Conservation (phyloP, 108 stramenopile species). For the Nitzschia sp. region DNA sequence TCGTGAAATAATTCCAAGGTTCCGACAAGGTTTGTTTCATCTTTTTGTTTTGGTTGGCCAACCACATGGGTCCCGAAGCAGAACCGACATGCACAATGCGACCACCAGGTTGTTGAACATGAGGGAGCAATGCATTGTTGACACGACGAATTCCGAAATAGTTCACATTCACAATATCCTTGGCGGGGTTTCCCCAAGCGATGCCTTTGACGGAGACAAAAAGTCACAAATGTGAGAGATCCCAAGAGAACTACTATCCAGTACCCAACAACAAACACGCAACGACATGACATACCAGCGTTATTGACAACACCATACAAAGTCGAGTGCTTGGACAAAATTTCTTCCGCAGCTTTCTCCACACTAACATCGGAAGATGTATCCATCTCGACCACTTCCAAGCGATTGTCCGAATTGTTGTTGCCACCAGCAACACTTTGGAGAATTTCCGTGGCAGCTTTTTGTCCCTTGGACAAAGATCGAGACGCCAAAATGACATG, state of each 20-base stretch:
- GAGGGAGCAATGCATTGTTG: constrained; percentile 45
- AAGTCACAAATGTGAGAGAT: neutral
- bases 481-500: constrained; percentile 60
- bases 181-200: constrained; percentile 21
- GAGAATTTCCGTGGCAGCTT: constrained; percentile 56
- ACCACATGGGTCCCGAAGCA: constrained; percentile 51
- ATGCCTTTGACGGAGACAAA: constrained; percentile 29
- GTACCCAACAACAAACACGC: too few relatives aligned
- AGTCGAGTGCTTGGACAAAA: constrained; percentile 23
- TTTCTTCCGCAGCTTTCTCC: constrained; percentile 37
- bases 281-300: constrained; percentile 46
- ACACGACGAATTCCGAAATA: constrained; percentile 59
- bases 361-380: constrained; percentile 47
- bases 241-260: neutral
- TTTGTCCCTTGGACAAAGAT: constrained; percentile 32
- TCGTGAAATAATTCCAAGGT: constrained; percentile 28
- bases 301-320: constrained; percentile 69
- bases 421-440: constrained; percentile 29
- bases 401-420: constrained; percentile 14
- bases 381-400: constrained; percentile 60
- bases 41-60: constrained; percentile 10
- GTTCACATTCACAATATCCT: constrained; percentile 59
- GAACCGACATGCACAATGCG: constrained; percentile 67
- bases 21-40: constrained; percentile 16
- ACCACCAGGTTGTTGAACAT: constrained; percentile 38